phyloP scores from a whole-genome alignment of 106 monocot species.

The Apostasia ramifera region DNA sequence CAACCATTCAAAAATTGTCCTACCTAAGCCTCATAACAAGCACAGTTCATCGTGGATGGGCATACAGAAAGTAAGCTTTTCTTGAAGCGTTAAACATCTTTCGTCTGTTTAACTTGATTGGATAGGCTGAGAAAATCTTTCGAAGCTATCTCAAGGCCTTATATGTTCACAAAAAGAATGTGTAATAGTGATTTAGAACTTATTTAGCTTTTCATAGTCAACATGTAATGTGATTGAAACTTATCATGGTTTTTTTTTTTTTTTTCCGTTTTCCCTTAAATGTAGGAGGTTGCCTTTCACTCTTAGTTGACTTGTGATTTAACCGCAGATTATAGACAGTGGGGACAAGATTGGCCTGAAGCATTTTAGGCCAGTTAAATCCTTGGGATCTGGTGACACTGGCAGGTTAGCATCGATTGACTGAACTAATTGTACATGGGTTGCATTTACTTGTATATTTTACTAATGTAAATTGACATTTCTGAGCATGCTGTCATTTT shows the following conservation, averaged over 20 bases:
- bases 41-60: conserved; percentile 81
- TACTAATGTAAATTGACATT: background rate
- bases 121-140: too few species aligned
- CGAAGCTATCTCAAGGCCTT: too few species aligned
- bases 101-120: too few species aligned
- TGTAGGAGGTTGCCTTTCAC: too few species aligned
- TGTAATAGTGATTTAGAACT: too few species aligned
- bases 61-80: conserved; percentile 57
- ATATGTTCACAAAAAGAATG: too few species aligned
- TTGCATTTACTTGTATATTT: background rate
- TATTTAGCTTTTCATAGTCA: too few species aligned
- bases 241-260: too few species aligned
- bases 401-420: conserved; percentile 51
- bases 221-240: too few species aligned
- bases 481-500: conserved; percentile 6
- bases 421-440: background rate
- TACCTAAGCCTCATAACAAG: conserved; percentile 84
- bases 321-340: conserved; percentile 56
- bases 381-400: conserved; percentile 96
- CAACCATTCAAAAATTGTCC: conserved; percentile 69
- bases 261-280: too few species aligned
- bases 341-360: conserved; percentile 70
- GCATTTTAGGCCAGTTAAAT: conserved; percentile 84
- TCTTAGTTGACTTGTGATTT: background rate
- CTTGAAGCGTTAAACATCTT: background rate